Conservation (phyloP, 345 rosid species). For the Nasturtium officinale region DNA sequence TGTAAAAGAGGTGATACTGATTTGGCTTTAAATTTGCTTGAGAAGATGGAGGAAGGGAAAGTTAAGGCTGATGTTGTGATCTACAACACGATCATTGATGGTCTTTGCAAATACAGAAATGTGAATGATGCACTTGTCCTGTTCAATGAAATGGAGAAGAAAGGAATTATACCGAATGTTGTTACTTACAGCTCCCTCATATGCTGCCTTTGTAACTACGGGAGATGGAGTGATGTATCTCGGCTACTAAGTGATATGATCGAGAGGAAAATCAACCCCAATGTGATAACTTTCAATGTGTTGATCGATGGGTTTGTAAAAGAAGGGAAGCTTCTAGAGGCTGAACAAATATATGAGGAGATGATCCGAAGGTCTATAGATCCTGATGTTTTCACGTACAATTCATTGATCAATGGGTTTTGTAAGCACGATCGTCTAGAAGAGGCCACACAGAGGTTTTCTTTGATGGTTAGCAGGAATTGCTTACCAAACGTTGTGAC, state of each 20-base stretch:
- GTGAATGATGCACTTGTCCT: background rate
- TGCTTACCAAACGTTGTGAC: background rate
- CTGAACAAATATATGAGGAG: background rate
- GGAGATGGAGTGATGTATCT: too few relatives aligned
- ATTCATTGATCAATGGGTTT: background rate
- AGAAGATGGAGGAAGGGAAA: background rate
- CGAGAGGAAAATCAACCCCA: background rate
- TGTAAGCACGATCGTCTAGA: background rate
- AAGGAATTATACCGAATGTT: too few relatives aligned
- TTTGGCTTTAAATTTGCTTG: background rate
- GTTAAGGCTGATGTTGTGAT: background rate
- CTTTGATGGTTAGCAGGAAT: background rate
- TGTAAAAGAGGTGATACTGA: conserved; percentile 13
- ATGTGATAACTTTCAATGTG: background rate
- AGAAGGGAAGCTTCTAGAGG: background rate
- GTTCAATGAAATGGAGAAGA: background rate
- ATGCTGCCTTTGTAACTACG: too few relatives aligned
- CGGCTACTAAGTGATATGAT: too few relatives aligned
- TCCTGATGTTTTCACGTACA: background rate
- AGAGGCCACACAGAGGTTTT: background rate
- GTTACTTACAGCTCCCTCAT: too few relatives aligned
- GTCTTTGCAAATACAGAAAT: background rate
- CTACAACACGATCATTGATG: background rate
- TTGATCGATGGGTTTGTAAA: conserved; percentile 2
- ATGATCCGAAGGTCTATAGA: background rate